phyloP scores from a whole-genome alignment of 2,329 filamentous ascomycete genomes.

The Fusarium phyllophilum region DNA sequence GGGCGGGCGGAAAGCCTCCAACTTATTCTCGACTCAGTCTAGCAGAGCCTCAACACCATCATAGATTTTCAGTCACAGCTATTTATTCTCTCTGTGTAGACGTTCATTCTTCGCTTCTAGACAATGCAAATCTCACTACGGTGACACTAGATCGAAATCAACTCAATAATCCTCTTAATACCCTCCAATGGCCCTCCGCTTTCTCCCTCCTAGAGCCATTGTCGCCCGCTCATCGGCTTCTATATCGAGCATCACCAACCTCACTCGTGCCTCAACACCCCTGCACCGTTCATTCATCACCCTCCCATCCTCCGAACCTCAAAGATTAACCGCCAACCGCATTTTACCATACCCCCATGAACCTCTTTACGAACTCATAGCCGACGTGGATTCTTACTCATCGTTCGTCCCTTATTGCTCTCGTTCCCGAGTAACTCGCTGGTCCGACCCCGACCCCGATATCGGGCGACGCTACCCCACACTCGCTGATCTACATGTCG shows the following conservation, averaged over 20 bases:
- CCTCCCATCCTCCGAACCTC: constrained; percentile 52
- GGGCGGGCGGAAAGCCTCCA: constrained; percentile 18
- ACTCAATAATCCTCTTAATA: neutral
- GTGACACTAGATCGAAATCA: neutral
- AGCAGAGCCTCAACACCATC: constrained; percentile 42
- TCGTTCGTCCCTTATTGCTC: constrained; percentile 93
- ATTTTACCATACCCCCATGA: constrained; percentile 78
- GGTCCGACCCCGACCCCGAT: constrained; percentile 65
- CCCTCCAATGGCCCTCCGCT: constrained; percentile 33
- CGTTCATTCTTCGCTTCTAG: neutral
- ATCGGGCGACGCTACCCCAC: constrained; percentile 70
- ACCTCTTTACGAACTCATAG: constrained; percentile 84
- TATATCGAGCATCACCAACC: constrained; percentile 28
- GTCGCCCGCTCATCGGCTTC: constrained; percentile 24
- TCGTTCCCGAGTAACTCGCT: constrained; percentile 78
- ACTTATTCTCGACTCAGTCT: constrained; percentile 26
- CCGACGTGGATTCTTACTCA: constrained; percentile 86
- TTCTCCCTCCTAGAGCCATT: constrained; percentile 15
- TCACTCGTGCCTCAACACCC: constrained; percentile 31
- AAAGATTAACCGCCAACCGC: constrained; percentile 77
- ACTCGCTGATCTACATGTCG: constrained; percentile 81
- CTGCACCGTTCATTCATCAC: constrained; percentile 55
- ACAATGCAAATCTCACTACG: neutral
- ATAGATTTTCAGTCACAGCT: constrained; percentile 19
- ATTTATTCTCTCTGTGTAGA: neutral